Conservation (phyloP, 169 alveolate genomes). For the Plasmodium gaboni region DNA sequence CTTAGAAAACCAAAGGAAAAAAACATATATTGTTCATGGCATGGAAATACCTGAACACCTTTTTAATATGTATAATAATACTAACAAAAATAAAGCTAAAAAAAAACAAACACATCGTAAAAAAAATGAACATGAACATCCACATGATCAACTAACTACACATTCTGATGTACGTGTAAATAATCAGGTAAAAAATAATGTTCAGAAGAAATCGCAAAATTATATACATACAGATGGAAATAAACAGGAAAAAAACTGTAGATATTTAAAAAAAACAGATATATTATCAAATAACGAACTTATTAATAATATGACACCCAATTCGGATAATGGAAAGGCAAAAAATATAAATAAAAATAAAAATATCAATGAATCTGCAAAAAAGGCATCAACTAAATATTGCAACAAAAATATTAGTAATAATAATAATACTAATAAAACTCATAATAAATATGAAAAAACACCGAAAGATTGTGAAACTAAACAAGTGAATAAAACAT, state of each 20-base stretch:
- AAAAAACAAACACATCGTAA: neutral
- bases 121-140: neutral
- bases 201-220: too few relatives aligned
- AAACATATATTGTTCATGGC: constrained; percentile 45
- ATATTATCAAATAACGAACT: too few relatives aligned
- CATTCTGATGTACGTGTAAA: neutral
- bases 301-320: too few relatives aligned
- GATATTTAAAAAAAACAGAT: too few relatives aligned
- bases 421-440: neutral
- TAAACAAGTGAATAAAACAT: too few relatives aligned
- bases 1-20: constrained; percentile 54
- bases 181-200: too few relatives aligned
- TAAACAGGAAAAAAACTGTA: neutral
- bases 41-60: constrained; percentile 62
- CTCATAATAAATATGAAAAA: too few relatives aligned
- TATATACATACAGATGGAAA: neutral
- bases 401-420: constrained; percentile 13
- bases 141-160: too few relatives aligned
- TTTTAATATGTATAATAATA: constrained; percentile 19
- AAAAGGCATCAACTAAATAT: neutral
- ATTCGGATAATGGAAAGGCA: too few relatives aligned
- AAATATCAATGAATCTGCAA: neutral
- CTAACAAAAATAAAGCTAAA: neutral
- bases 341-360: too few relatives aligned
- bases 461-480: too few relatives aligned